Conservation (phyloP, 2,329 filamentous ascomycete species). For the Gnomoniopsis smithogilvyi region DNA sequence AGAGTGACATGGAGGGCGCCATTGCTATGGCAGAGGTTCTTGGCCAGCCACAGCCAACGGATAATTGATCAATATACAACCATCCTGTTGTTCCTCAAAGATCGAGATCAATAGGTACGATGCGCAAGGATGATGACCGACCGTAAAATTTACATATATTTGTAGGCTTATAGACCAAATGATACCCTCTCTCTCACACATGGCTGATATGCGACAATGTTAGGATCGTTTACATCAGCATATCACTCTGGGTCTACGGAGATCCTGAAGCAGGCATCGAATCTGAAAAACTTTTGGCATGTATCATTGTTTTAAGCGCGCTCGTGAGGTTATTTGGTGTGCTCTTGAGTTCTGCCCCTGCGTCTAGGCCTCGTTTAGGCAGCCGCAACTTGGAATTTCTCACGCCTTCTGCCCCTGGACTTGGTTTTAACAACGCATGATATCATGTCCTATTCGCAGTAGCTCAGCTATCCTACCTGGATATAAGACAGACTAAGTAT, state of each 20-base stretch:
- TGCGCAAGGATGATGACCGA: neutral
- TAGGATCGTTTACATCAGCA: too few species aligned
- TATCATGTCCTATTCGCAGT: neutral
- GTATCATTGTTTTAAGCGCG: neutral
- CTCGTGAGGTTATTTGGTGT: neutral
- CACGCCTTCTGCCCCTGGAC: neutral
- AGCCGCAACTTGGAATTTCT: conserved; percentile 3
- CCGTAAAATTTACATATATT: neutral
- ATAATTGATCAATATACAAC: conserved; percentile 4
- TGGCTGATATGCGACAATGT: neutral
- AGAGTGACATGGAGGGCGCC: conserved; percentile 83
- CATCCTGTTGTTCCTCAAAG: neutral
- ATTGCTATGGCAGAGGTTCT: conserved; percentile 74
- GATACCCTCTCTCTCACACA: neutral
- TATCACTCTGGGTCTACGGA: too few species aligned
- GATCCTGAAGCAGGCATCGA: too few species aligned
- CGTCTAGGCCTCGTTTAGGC: neutral
- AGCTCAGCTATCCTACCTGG: too few species aligned
- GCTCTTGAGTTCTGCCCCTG: conserved; percentile 8
- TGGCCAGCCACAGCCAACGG: conserved; percentile 15
- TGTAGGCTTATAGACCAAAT: conserved; percentile 6
- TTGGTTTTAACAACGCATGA: neutral
- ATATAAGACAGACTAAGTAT: too few species aligned
- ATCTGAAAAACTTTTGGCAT: too few species aligned
- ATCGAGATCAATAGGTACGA: neutral